A percentile compares a stretch with the other conserved stretches of the same genome.
Conservation (phyloP, 2,329 filamentous ascomycete genomes). For the Stachybotrys chlorohalonatus region DNA sequence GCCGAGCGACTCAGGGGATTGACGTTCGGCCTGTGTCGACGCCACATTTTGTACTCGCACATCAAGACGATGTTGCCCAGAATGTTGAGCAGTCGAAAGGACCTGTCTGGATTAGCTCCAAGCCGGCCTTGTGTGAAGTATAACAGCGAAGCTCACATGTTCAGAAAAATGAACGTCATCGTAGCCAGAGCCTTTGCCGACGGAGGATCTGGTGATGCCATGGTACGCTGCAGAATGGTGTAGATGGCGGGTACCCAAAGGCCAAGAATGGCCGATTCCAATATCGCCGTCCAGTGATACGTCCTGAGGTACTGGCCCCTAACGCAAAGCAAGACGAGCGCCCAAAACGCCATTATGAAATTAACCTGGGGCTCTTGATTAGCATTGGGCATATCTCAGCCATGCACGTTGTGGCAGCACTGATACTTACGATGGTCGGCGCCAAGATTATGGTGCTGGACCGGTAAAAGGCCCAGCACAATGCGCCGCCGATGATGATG, state of each 20-base stretch:
- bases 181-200: constrained; percentile 16
- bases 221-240: constrained; percentile 12
- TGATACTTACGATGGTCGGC: constrained; percentile 23
- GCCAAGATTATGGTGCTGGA: constrained; percentile 18
- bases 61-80: constrained; percentile 27
- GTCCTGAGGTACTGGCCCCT: constrained; percentile 25
- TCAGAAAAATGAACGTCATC: constrained; percentile 23
- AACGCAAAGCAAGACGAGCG: constrained; percentile 21
- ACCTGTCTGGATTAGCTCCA: constrained; percentile 9
- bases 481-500: constrained; percentile 22
- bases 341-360: constrained; percentile 26
- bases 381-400: not conserved
- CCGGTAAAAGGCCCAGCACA: constrained; percentile 29
- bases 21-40: constrained; percentile 20
- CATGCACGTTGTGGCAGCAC: no score
- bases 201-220: not conserved
- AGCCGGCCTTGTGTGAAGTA: constrained; percentile 2
- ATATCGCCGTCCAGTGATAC: constrained; percentile 25
- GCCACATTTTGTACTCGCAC: constrained; percentile 28
- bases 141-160: constrained; percentile 21
- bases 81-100: constrained; percentile 28
- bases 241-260: constrained; percentile 16
- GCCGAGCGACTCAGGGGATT: constrained; percentile 12
- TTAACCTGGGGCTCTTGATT: constrained; percentile 15
- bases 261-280: constrained; percentile 20